Base-by-base conservation (phyloP, 768 basidiomycete genomes). In the Mycena vulgaris region DNA sequence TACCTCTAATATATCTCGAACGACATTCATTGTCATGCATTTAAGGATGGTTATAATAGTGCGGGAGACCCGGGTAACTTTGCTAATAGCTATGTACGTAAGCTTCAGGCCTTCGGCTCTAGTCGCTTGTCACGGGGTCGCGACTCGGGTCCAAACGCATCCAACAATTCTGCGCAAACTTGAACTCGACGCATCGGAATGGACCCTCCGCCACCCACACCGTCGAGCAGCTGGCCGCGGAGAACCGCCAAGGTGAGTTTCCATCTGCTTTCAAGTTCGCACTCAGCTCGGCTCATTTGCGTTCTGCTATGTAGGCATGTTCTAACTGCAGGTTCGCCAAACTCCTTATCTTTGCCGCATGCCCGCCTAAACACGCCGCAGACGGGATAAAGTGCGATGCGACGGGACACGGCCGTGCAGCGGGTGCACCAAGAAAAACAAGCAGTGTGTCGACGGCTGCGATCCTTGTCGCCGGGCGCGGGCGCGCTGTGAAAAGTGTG, bases 371-470 rank as follows among this genome's bases (percentile, higher is more conserved):
- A 53, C 49, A 66, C 16, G 27, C 33, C 30, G 56, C 75, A 90
- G 89, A 74, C 88, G 87, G 69, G 89, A 90, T 75, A 90, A 91
- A 78, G 85, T 88, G 67, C 86, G 89, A 67, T 91, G 89, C 78
- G 87, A 90, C 76, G 86, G 88, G 28, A 78, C 80, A 70, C 86
- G 85, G 86, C 90, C 90, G n/a, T 91, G 90, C 75, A 79, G 82
- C 52, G 85, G 86, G 25, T 92, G 91, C 72, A 74, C 81, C 31
- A 90, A 86, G 81, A 90, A 88, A 70, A 87, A 88, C 53, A 84
- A 88, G 70, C 86, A 87, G 73, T 92, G 91, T 72, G 83, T 86
- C 42, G 88, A 90, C 71, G 90, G 90, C 2, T 92, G 90, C 72
- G 88, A 89, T 73, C 80, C 83, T 30, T 91, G 90, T 72, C 83